A percentile compares a stretch with the other conserved stretches of the same genome.
These are phyloP conservation scores for Aspergillus egyptiacus DNA, from an alignment of 495 filamentous ascomycete genomes.

Conservation along the genomic window DNA sequence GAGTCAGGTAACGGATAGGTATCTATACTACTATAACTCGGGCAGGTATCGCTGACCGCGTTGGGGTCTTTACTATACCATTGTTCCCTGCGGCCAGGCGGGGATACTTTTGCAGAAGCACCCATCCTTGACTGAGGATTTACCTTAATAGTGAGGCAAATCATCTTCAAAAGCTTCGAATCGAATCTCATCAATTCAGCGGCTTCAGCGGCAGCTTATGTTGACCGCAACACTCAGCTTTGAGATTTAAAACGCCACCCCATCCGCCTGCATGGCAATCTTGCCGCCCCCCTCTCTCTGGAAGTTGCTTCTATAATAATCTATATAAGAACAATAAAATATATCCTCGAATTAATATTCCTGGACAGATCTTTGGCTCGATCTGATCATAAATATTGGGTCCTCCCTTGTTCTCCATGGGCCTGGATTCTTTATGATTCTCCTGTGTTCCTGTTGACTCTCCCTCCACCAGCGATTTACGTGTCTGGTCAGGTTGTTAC, in stretches of 20 bases:
- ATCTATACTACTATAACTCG: no score
- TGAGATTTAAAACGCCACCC: constrained; percentile 12
- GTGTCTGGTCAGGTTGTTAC: no score
- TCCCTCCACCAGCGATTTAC: constrained; percentile 5
- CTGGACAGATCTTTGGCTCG: not conserved
- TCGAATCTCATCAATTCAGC: not conserved
- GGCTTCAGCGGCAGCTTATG: constrained; percentile 11
- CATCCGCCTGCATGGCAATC: no score
- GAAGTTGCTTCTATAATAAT: not conserved
- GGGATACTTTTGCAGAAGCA: no score
- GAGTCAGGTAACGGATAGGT: no score
- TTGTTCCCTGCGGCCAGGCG: no score
- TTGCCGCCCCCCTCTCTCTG: not conserved
- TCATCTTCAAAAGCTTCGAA: not conserved
- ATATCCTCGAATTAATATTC: no score
- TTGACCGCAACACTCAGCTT: constrained; percentile 10
- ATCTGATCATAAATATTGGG: not conserved
- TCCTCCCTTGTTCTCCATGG: not conserved
- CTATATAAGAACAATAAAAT: no score
- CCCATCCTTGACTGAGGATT: no score
- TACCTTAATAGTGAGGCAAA: no score
- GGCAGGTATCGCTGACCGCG: no score
- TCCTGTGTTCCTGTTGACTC: constrained; percentile 4
- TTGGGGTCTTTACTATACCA: no score
- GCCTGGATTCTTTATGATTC: constrained; percentile 2